Percentiles rank a stretch among this genome's conserved stretches.
Evolutionary conservation across 1,284 basidiomycete species (phyloP).

Genomic region (Moniliella sp.): DNA sequence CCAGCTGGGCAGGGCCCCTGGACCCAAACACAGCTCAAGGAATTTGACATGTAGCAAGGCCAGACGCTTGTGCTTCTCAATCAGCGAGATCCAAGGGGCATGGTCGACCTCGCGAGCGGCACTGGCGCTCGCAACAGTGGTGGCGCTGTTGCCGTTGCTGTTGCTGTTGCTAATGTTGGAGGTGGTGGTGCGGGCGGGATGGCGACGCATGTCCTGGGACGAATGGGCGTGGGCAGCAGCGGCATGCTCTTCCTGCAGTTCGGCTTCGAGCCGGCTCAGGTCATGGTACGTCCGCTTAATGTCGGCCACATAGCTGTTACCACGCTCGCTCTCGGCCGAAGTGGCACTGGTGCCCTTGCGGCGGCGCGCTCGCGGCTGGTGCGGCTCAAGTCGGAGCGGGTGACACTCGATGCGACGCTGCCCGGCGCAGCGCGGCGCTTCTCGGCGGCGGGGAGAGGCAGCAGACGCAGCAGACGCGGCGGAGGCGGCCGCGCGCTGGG

Average conservation of each 20-base stretch:
- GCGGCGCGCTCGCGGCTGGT: conserved; percentile 1
- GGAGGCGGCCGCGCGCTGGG: conserved; percentile 2
- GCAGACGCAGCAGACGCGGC: not conserved
- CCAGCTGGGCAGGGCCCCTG: conserved; percentile 62
- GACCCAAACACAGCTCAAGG: conserved; percentile 61
- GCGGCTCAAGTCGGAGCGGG: conserved; percentile 1
- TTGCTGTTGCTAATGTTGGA: conserved; percentile 2
- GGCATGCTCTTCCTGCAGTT: conserved; percentile 42
- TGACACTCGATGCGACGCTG: not conserved
- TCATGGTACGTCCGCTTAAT: conserved; percentile 58
- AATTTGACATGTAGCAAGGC: conserved; percentile 72
- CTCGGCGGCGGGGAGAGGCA: not conserved
- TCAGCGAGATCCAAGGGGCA: conserved; percentile 12
- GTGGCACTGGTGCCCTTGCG: not conserved
- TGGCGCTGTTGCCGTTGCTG: conserved; percentile 2
- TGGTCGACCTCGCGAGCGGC: conserved; percentile 6
- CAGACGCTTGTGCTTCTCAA: conserved; percentile 41
- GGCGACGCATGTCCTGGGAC: too few relatives aligned
- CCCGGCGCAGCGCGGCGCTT: not conserved
- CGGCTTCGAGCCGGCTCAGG: conserved; percentile 51
- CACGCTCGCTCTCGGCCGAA: not conserved
- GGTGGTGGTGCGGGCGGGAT: too few relatives aligned
- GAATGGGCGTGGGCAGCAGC: conserved; percentile 36
- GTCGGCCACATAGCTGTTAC: conserved; percentile 48
- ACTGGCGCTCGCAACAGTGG: conserved; percentile 3